A percentile compares a stretch with the other conserved stretches of the same genome.
Conservation (phyloP, 116 monocot genomes). For the Zostera marina region DNA sequence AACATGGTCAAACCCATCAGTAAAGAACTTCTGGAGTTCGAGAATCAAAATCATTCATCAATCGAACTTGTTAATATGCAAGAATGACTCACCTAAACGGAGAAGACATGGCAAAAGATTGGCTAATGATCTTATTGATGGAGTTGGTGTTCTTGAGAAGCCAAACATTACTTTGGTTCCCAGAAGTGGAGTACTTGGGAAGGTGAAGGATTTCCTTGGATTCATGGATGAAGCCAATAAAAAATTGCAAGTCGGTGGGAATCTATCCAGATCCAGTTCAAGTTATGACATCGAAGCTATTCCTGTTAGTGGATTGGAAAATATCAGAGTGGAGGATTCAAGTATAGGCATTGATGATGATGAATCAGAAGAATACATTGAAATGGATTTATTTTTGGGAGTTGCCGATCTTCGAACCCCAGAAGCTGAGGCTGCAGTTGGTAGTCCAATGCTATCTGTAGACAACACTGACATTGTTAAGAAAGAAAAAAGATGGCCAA, state of each 20-base stretch:
- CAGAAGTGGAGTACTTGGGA: slow-evolving; percentile 23
- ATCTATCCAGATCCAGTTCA: not conserved
- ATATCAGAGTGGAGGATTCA: no score
- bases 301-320: slow-evolving; percentile 2
- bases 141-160: not conserved
- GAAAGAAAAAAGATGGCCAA: no score
- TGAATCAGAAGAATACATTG: not conserved
- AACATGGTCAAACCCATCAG: not conserved
- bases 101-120: not conserved
- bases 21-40: slow-evolving; percentile 6
- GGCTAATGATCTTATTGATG: not conserved
- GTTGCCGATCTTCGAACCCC: no score
- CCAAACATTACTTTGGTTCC: not conserved
- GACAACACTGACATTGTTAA: no score
- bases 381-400: no score
- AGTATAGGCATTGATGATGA: no score
- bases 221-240: slow-evolving; percentile 33
- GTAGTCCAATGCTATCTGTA: no score
- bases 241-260: slow-evolving; percentile 14
- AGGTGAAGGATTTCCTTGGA: slow-evolving; percentile 35
- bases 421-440: no score
- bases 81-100: not conserved
- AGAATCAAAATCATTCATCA: not conserved
- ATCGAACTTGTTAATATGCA: not conserved
- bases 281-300: slow-evolving; percentile 53